These are phyloP conservation scores for Cymbopogon citratus DNA, from an alignment of 176 grass and related monocot species.

Conservation along the genomic window DNA sequence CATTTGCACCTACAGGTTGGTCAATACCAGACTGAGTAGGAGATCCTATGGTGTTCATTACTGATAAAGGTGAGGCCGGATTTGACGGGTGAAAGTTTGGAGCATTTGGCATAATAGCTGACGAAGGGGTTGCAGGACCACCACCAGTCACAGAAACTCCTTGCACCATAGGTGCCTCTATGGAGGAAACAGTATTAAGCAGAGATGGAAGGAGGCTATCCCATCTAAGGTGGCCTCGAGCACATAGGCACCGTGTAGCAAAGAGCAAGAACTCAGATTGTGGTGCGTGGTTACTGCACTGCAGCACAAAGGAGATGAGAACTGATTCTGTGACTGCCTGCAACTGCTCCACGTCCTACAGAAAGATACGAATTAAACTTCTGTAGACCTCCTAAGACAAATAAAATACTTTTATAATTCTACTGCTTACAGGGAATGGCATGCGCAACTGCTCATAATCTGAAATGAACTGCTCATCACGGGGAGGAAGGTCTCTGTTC, in stretches of 20 bases:
- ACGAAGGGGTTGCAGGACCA: slow-evolving; percentile 36
- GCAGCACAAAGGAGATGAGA: slow-evolving; percentile 76
- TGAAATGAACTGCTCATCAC: slow-evolving; percentile 83
- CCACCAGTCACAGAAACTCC: slow-evolving; percentile 27
- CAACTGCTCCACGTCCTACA: slow-evolving; percentile 87
- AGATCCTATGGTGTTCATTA: slow-evolving; percentile 75
- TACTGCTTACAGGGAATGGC: slow-evolving; percentile 57
- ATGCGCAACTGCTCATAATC: slow-evolving; percentile 76
- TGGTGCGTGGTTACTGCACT: slow-evolving; percentile 74
- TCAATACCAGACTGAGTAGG: slow-evolving; percentile 85
- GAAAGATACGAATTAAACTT: slow-evolving; percentile 24
- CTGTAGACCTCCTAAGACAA: background rate
- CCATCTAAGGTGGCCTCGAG: slow-evolving; percentile 79
- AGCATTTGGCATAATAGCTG: slow-evolving; percentile 43
- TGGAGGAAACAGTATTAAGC: slow-evolving; percentile 56
- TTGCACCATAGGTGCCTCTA: slow-evolving; percentile 49
- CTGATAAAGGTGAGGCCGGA: slow-evolving; percentile 73
- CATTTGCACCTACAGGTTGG: slow-evolving; percentile 58
- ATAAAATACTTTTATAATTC: slow-evolving; percentile 11
- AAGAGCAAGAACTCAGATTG: slow-evolving; percentile 96
- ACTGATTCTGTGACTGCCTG: slow-evolving; percentile 78
- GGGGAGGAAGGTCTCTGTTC: slow-evolving; percentile 63
- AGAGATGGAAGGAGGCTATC: slow-evolving; percentile 82
- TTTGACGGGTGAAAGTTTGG: slow-evolving; percentile 66
- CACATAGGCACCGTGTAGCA: slow-evolving; percentile 73